phyloP scores from a whole-genome alignment of 2,329 filamentous ascomycete genomes.

The Aspergillus flavus region DNA sequence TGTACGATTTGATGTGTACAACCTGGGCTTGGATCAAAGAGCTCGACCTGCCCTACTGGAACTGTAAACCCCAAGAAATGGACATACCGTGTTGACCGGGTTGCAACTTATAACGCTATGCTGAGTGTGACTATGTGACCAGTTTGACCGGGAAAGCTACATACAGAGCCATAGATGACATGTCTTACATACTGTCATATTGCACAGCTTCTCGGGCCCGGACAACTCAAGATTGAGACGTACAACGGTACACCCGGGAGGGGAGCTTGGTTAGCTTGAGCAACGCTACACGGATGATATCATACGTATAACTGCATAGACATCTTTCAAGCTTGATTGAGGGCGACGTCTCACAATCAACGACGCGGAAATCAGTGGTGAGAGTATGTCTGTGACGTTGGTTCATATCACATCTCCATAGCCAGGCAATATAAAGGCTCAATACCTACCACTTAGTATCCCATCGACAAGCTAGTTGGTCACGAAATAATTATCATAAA shows the following conservation, averaged over 20 bases:
- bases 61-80: not conserved
- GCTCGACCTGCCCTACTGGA: not conserved
- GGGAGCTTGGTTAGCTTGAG: not conserved
- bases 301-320: not conserved
- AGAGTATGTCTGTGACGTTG: too few relatives aligned
- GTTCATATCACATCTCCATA: not conserved
- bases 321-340: not conserved
- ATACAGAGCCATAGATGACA: not conserved
- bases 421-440: not conserved
- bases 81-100: not conserved
- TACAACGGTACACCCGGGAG: not conserved
- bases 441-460: not conserved
- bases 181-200: not conserved
- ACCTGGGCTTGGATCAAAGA: not conserved
- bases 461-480: not conserved
- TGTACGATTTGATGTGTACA: not conserved
- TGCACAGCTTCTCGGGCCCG: not conserved
- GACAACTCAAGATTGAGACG: not conserved
- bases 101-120: not conserved
- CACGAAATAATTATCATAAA: not conserved
- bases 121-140: not conserved
- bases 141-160: not conserved
- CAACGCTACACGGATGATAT: not conserved
- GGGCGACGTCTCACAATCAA: not conserved
- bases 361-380: not conserved